Evolutionary conservation across 805 yeast species (phyloP).

Genomic region (Millerozyma acaciae): DNA sequence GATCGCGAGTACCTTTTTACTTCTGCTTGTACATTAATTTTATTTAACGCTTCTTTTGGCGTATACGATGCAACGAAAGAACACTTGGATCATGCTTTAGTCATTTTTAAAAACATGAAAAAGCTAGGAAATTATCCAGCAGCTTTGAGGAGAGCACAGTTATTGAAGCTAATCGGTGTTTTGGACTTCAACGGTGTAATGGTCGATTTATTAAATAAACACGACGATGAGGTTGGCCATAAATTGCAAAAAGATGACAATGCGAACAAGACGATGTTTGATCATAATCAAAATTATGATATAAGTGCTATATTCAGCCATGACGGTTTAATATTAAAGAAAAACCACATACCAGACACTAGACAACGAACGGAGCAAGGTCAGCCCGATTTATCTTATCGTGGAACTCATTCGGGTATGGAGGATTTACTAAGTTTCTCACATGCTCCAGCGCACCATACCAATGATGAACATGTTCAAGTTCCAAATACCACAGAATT

Average conservation of each 20-base stretch:
- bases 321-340: neutral
- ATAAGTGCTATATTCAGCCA: neutral
- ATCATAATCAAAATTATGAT: neutral
- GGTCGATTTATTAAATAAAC: slow-evolving; percentile 52
- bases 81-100: slow-evolving; percentile 69
- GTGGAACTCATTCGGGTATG: no score
- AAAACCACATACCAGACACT: neutral
- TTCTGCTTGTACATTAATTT: slow-evolving; percentile 66
- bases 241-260: slow-evolving; percentile 1
- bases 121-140: slow-evolving; percentile 79
- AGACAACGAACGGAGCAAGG: no score
- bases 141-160: slow-evolving; percentile 66
- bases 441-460: neutral
- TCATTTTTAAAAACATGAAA: slow-evolving; percentile 69
- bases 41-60: slow-evolving; percentile 78
- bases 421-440: neutral
- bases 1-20: slow-evolving; percentile 79
- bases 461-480: neutral
- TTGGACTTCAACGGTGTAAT: slow-evolving; percentile 67
- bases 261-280: neutral
- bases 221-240: slow-evolving; percentile 43
- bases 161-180: slow-evolving; percentile 59
- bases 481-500: neutral
- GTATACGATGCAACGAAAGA: slow-evolving; percentile 71
- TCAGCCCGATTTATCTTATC: no score